phyloP scores from a whole-genome alignment of 2,329 filamentous ascomycete genomes.

The Calonectria henricotiae region DNA sequence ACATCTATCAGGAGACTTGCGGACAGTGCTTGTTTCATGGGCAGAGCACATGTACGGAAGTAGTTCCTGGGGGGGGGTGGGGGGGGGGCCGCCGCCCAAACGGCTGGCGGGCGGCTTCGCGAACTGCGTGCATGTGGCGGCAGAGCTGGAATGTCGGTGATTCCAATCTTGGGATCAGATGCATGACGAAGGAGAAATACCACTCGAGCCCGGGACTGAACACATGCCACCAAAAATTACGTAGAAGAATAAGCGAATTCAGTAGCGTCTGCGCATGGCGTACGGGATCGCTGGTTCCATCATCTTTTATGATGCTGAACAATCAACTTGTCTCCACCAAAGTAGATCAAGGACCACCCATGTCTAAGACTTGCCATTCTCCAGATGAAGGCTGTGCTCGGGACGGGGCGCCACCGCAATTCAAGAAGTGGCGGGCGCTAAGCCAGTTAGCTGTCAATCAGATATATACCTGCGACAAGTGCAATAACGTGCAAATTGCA shows the following conservation, averaged over 20 bases:
- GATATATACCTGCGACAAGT: background rate
- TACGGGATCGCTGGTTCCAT: background rate
- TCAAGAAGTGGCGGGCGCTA: background rate
- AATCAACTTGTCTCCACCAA: background rate
- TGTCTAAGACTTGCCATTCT: slow-evolving; percentile 8
- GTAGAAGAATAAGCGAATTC: background rate
- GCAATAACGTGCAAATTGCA: background rate
- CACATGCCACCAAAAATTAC: slow-evolving; percentile 2
- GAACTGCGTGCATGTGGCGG: background rate
- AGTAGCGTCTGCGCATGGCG: background rate
- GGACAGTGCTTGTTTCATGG: background rate
- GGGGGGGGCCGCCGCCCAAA: background rate
- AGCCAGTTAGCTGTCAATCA: slow-evolving; percentile 7
- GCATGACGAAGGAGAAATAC: background rate
- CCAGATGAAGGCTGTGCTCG: slow-evolving; percentile 2
- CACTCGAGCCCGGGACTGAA: background rate
- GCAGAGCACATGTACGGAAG: background rate
- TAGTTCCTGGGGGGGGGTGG: background rate
- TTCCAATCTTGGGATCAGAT: background rate
- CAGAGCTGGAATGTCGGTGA: slow-evolving; percentile 12
- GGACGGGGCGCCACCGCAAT: slow-evolving; percentile 10
- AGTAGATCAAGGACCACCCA: background rate
- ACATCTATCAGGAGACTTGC: background rate
- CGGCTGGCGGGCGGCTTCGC: background rate
- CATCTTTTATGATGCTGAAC: background rate